Percentiles rank a stretch among this genome's conserved stretches.
These are phyloP conservation scores for Pontederia paniculata DNA, from an alignment of 176 grass and related monocot genomes.

Conservation along the genomic window DNA sequence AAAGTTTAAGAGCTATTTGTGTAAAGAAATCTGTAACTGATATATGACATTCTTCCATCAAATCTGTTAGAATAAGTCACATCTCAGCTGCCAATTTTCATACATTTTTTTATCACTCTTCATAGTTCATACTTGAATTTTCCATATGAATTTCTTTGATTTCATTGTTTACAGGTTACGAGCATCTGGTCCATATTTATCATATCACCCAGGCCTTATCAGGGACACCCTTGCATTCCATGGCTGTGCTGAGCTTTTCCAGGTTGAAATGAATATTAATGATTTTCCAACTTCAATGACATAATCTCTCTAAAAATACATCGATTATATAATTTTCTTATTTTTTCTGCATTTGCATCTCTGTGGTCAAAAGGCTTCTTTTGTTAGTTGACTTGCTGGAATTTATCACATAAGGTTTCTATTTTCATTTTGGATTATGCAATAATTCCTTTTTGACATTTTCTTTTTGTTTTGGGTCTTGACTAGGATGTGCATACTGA, in stretches of 20 bases:
- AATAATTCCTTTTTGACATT: constrained; percentile 25
- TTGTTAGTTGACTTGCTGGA: not conserved
- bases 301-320: no score
- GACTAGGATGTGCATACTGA: constrained; percentile 95
- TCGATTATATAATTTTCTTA: no score
- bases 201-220: constrained; percentile 75
- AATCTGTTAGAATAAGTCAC: no score
- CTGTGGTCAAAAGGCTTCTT: no score
- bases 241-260: constrained; percentile 95
- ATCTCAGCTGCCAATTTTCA: no score
- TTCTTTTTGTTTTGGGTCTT: not conserved
- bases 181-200: constrained; percentile 70
- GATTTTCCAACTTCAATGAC: not conserved
- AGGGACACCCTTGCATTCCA: constrained; percentile 96
- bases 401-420: not conserved
- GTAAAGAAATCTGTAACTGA: no score
- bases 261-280: constrained; percentile 39
- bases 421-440: constrained; percentile 11
- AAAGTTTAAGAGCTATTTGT: not conserved
- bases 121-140: no score
- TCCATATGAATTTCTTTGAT: not conserved
- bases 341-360: no score
- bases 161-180: constrained; percentile 44
- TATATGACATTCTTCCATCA: no score
- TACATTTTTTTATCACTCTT: no score